These are phyloP conservation scores for Glonium stellatum DNA, from an alignment of 495 filamentous ascomycete species.

Conservation along the genomic window DNA sequence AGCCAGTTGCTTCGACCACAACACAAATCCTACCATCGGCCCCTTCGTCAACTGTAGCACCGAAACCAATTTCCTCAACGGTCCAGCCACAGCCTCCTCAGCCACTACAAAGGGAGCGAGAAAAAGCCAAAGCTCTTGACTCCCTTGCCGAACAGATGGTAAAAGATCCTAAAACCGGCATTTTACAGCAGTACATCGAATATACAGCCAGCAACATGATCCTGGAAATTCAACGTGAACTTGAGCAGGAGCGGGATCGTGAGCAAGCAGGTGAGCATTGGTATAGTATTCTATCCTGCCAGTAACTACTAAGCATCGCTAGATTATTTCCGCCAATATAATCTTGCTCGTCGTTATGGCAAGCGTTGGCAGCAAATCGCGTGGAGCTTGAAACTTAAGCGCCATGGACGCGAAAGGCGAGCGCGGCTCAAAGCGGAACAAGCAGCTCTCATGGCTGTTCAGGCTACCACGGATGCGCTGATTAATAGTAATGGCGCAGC, in stretches of 20 bases:
- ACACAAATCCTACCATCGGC: background rate
- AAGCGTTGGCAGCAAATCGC: background rate
- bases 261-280: background rate
- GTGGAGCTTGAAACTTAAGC: background rate
- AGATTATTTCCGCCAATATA: background rate
- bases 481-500: background rate
- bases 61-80: background rate
- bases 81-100: background rate
- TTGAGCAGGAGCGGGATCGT: conserved; percentile 1
- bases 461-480: background rate
- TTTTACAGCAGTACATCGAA: conserved; percentile 18
- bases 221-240: background rate
- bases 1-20: no score
- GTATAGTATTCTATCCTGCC: background rate
- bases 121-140: background rate
- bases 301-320: background rate
- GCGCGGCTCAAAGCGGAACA: background rate
- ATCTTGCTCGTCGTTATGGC: background rate
- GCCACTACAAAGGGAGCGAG: background rate
- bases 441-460: background rate
- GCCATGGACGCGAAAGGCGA: conserved; percentile 2
- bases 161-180: conserved; percentile 3
- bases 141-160: background rate
- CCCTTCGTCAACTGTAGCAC: background rate
- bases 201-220: background rate